Base-by-base conservation (phyloP, 176 grass and related monocot genomes). In the Areca catechu region DNA sequence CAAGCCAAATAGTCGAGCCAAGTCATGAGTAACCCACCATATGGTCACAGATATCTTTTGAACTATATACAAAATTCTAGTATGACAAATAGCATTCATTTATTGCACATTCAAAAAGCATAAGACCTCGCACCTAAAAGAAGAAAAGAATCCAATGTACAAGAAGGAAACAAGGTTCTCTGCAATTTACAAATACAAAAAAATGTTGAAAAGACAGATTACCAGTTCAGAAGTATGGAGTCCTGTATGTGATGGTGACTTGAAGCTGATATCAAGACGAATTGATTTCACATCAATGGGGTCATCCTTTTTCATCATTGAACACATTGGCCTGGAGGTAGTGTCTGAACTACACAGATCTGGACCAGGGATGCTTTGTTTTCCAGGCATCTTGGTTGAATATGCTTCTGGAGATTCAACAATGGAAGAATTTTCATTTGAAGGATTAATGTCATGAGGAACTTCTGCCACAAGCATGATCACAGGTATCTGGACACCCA, bases 201-300 rank as follows among this genome's bases (percentile, higher is more conserved):
- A 29, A 43, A 12, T 43, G 34, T 43, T 43, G 34, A 43, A 67
- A 10, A 49, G 49, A 12, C 54, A n/a, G 70, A 67, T 81, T 97
- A 97, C 92, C 92, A 97, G 72, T 75, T 85, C 83, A 63, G 86
- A 77, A 34, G 92, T 97, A 63, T 85, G 92, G 53, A 97, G 80
- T 79, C 92, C 92, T 57, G 92, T 97, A 67, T 97, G 92, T 55
- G 92, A 91, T 60, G 86, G 48, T 24, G 92, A 97, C 69, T 97
- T 85, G 78, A 97, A 97, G 76, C 92, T 97, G 76, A 91, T 97
- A 77, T 97, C 92, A 70, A 97, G 92, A 67, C 75, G 83, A 72
- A 97, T 97, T 61, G 72, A 91, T 61, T 91, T 83, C 51, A 80
- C 80, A 76, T 57, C 51, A 49, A 71, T 30, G 2, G 56, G 59